Evolutionary conservation across 352 stramenopile genomes (phyloP).

Genomic region (Lagenidium sp.): DNA sequence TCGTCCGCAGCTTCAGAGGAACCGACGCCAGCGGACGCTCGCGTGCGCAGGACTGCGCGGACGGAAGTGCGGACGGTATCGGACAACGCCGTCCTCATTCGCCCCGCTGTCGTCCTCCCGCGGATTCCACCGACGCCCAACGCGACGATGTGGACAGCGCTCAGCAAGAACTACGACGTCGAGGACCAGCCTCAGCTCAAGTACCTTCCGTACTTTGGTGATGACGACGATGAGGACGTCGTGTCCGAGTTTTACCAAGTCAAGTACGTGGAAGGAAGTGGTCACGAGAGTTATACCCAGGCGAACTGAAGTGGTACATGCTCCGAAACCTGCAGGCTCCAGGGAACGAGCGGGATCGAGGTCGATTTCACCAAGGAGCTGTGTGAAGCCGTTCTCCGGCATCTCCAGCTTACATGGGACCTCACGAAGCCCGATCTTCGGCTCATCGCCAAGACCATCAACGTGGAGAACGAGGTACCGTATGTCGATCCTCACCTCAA

Average conservation of each 20-base stretch:
- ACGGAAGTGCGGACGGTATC: constrained; percentile 16
- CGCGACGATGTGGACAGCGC: constrained; percentile 67
- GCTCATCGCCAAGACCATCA: constrained; percentile 47
- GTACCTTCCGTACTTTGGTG: constrained; percentile 59
- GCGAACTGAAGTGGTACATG: no score
- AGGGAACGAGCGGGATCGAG: constrained; percentile 56
- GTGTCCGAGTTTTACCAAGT: constrained; percentile 81
- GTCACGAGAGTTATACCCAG: no score
- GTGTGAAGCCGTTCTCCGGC: constrained; percentile 49
- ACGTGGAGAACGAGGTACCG: constrained; percentile 31
- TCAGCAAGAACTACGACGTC: constrained; percentile 77
- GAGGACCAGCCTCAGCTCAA: constrained; percentile 82
- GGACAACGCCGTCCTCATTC: constrained; percentile 18
- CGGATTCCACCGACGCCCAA: constrained; percentile 35
- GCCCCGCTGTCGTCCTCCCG: constrained; percentile 36
- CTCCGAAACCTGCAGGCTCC: constrained; percentile 22
- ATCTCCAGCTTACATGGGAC: constrained; percentile 65
- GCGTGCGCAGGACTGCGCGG: constrained; percentile 12
- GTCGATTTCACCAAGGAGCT: constrained; percentile 71
- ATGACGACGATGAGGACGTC: constrained; percentile 81
- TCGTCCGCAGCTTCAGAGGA: constrained; percentile 33
- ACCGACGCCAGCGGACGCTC: constrained; percentile 13
- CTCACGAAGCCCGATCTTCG: constrained; percentile 44
- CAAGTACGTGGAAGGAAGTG: constrained; percentile 52
- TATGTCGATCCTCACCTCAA: background rate